Evolutionary conservation across 331 rosid genomes (phyloP).

Genomic region (Rhamnella rubrinervis): DNA sequence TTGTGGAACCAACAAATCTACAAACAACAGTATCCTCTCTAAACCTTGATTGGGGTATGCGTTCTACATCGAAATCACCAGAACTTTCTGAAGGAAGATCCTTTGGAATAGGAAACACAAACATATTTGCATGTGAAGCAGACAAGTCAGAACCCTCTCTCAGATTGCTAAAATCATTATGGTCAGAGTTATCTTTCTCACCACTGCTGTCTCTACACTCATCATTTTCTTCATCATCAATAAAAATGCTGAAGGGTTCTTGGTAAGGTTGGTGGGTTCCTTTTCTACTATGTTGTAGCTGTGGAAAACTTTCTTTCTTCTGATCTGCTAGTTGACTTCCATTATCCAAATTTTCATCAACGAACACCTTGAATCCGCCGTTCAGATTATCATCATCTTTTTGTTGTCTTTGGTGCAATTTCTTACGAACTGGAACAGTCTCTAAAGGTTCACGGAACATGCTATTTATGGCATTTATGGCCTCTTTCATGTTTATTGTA

Average conservation of each 20-base stretch:
- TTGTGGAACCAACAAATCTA: constrained; percentile 90
- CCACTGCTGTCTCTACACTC: constrained; percentile 18
- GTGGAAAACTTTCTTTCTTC: constrained; percentile 7
- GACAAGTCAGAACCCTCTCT: constrained; percentile 44
- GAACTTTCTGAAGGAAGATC: constrained; percentile 50
- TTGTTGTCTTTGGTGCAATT: constrained; percentile 35
- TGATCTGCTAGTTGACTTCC: constrained; percentile 32
- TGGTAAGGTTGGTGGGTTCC: constrained; percentile 37
- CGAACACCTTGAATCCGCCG: constrained; percentile 50
- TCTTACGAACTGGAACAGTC: constrained; percentile 42
- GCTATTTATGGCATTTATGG: constrained; percentile 75
- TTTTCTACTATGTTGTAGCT: constrained; percentile 35
- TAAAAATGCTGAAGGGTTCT: constrained; percentile 61
- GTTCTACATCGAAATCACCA: constrained; percentile 36
- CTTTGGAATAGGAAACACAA: constrained; percentile 61
- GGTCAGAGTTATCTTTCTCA: constrained; percentile 28
- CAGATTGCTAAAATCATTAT: constrained; percentile 24
- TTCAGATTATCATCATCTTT: constrained; percentile 25
- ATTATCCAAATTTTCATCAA: constrained; percentile 50
- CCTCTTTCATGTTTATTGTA: constrained; percentile 91
- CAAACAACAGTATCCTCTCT: constrained; percentile 89
- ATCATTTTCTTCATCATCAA: constrained; percentile 57
- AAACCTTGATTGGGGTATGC: constrained; percentile 45
- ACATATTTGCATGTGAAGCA: constrained; percentile 40
- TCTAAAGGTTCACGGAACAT: constrained; percentile 86